Base-by-base conservation (phyloP, 2,329 filamentous ascomycete species). In the Sporothrix protearum region DNA sequence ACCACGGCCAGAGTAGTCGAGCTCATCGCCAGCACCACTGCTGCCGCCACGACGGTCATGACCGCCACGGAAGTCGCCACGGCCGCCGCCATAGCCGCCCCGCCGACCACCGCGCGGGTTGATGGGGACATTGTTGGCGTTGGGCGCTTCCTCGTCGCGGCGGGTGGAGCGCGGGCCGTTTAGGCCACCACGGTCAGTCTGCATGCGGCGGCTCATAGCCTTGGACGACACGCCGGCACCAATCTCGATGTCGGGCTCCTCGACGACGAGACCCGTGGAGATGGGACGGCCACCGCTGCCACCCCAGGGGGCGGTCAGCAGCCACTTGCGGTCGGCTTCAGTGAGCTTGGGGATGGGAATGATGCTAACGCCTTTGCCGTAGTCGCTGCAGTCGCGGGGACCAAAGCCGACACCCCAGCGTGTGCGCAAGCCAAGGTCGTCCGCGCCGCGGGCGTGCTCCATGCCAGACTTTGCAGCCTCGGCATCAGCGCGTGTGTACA, bases 171-270 rank as follows among this genome's bases (percentile, higher is more conserved):
- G 89, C 68, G 88, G 88, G 2, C 89, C 88, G 76, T 89, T 87
- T 76, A 85, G 85, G 47, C 89, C 89, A 69, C 88, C 87, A 77
- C 88, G 88, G 78, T 91, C 89, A 8, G 88, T 91, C 80, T 89
- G 87, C 87, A 91, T 90, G 47, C 89, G 87, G 22, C 89, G 85
- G 76, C 87, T 89, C 73, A 91, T 91, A 51, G 89, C 93, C 84
- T 99, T 99, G 57, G 94, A 97, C 22, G 94, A 97, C 16, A 99
- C 96, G 71, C 96, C 96, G 22, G 95, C 94, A 69, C 96, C 96
- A 72, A 99, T 99, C 81, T 99, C 96, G 77, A 99, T 99, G 78
- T 99, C 96, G 2, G 96, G 96, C 81, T 99, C 96, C 80, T 99
- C 96, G 33, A 99, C 92, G 7, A 94, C 91, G 82, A 99, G 88